Conservation (phyloP, 2,329 filamentous ascomycete species). For the Lasiodiplodia gonubiensis region DNA sequence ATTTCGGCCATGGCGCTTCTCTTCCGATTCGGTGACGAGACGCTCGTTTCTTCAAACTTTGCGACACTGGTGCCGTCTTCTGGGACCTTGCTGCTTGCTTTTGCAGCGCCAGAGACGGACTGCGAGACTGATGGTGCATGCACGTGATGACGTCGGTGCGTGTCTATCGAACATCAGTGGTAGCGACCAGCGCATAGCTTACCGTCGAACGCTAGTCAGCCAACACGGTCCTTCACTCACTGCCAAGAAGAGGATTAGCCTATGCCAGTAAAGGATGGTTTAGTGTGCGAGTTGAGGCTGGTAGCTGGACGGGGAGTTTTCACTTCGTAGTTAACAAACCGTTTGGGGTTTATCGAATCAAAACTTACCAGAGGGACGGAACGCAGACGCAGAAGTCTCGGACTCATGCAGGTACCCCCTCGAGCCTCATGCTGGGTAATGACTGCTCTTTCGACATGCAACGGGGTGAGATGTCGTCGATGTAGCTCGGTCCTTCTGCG, state of each 20-base stretch:
- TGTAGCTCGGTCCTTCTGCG: slow-evolving; percentile 11
- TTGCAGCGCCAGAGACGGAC: neutral
- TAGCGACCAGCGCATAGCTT: neutral
- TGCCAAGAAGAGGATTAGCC: neutral
- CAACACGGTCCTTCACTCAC: neutral
- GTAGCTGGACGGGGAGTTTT: neutral
- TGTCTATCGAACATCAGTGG: neutral
- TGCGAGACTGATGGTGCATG: neutral
- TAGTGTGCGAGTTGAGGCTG: neutral
- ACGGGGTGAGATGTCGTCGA: neutral
- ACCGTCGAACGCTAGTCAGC: neutral
- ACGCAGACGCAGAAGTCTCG: neutral
- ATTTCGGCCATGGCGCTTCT: neutral
- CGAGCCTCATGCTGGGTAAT: neutral
- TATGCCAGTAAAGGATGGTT: neutral
- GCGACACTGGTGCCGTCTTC: neutral
- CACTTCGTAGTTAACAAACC: neutral
- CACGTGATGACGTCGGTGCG: slow-evolving; percentile 5
- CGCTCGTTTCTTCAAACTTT: neutral
- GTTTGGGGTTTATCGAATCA: neutral
- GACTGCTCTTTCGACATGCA: neutral
- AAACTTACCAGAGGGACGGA: neutral
- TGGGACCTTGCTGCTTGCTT: neutral
- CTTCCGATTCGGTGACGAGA: neutral
- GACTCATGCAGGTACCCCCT: neutral